phyloP scores from a whole-genome alignment of 2,329 filamentous ascomycete genomes.

The Madurella fahalii region DNA sequence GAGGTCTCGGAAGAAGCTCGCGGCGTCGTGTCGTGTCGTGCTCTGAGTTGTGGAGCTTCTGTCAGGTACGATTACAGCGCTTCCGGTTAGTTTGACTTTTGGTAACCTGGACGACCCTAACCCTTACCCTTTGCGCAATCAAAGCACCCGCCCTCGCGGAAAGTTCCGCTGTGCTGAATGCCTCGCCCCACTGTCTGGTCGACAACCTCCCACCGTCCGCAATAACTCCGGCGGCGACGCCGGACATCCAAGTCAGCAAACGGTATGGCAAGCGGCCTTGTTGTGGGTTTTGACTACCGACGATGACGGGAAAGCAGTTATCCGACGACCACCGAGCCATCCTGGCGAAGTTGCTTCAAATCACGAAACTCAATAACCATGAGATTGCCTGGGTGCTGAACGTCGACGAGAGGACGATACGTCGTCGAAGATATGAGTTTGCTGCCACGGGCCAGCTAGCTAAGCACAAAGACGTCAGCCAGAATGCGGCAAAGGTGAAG shows the following conservation, averaged over 20 bases:
- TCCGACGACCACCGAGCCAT: conserved; percentile 19
- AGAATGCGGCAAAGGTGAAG: conserved; percentile 27
- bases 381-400: conserved; percentile 24
- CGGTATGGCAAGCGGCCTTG: neutral
- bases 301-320: conserved; percentile 23
- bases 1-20: too few species aligned
- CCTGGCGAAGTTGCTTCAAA: conserved; percentile 20
- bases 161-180: too few species aligned
- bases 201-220: too few species aligned
- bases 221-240: too few species aligned
- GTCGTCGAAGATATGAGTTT: conserved; percentile 21
- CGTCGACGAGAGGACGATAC: conserved; percentile 20
- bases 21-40: too few species aligned
- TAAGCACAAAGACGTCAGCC: conserved; percentile 22
- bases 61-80: too few species aligned
- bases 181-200: too few species aligned
- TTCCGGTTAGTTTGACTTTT: too few species aligned
- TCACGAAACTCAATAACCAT: conserved; percentile 23
- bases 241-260: neutral
- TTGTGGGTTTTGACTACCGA: neutral
- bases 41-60: too few species aligned
- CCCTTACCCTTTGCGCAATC: too few species aligned
- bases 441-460: conserved; percentile 18
- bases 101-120: too few species aligned
- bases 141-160: too few species aligned